Conservation (phyloP, 139 green algal species). For the Chlorella sp. region DNA sequence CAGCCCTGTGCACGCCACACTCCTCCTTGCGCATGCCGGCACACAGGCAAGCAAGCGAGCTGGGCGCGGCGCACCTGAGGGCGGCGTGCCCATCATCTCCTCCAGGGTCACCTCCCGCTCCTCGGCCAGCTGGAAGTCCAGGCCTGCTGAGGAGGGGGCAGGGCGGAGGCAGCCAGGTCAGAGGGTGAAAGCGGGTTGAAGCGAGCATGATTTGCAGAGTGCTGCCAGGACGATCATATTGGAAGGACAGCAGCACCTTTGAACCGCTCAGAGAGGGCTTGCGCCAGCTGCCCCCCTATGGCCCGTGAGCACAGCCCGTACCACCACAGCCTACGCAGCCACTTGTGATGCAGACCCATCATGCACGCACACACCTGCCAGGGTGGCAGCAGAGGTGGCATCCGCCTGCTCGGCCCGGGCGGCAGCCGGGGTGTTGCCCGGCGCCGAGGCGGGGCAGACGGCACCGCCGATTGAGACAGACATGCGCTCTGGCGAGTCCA, state of each 20-base stretch:
- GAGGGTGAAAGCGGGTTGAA: background rate
- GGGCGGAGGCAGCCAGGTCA: background rate
- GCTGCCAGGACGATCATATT: background rate
- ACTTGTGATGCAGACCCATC: background rate
- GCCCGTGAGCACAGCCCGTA: no score
- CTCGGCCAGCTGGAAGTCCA: background rate
- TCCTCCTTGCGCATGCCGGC: no score
- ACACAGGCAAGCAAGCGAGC: background rate
- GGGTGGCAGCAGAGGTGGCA: background rate
- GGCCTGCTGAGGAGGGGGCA: background rate
- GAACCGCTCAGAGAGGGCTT: no score
- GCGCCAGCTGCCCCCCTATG: no score
- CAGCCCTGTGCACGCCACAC: no score
- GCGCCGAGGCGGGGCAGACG: background rate
- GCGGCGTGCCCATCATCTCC: slow-evolving; percentile 25
- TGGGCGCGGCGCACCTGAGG: background rate
- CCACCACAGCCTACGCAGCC: no score
- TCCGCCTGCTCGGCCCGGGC: background rate
- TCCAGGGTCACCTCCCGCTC: slow-evolving; percentile 19
- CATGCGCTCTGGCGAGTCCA: background rate
- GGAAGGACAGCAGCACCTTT: no score
- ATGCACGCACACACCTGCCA: background rate
- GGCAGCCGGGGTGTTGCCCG: background rate
- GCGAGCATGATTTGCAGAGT: background rate
- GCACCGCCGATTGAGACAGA: slow-evolving; percentile 14